Percentiles rank a stretch among this genome's conserved stretches.
These are phyloP conservation scores for Proliferodiscus dingleyae DNA, from an alignment of 2,329 filamentous ascomycete species.

Conservation along the genomic window DNA sequence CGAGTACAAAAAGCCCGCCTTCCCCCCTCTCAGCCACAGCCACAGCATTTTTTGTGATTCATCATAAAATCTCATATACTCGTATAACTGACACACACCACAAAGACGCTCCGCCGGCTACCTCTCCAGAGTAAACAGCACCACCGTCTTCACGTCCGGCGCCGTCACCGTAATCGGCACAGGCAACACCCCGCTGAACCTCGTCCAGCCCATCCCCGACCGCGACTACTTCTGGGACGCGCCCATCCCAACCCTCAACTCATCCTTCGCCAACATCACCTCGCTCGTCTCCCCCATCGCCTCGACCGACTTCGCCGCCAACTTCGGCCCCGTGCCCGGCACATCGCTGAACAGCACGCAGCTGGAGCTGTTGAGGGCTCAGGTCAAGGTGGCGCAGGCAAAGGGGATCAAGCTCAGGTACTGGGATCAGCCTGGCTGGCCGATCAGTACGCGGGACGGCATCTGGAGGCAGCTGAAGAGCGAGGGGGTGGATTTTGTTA, in stretches of 20 bases:
- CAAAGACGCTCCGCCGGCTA: slow-evolving; percentile 31
- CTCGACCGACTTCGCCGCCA: slow-evolving; percentile 48
- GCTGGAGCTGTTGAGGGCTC: slow-evolving; percentile 37
- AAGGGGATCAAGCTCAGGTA: slow-evolving; percentile 50
- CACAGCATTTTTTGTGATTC: too few species aligned
- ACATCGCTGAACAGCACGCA: slow-evolving; percentile 43
- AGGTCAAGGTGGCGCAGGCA: slow-evolving; percentile 42
- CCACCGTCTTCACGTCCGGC: slow-evolving; percentile 18
- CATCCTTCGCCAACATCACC: slow-evolving; percentile 26
- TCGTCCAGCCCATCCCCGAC: slow-evolving; percentile 40
- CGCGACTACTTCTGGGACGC: slow-evolving; percentile 58
- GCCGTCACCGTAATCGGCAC: slow-evolving; percentile 29
- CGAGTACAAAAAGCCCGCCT: too few species aligned
- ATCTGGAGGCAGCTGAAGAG: slow-evolving; percentile 50
- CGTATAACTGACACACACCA: too few species aligned
- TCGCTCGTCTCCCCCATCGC: slow-evolving; percentile 37
- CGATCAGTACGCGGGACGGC: slow-evolving; percentile 45
- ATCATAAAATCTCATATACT: too few species aligned
- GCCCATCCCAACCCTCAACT: slow-evolving; percentile 25
- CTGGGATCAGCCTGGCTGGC: slow-evolving; percentile 57
- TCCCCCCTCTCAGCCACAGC: too few species aligned
- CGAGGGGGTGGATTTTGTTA: slow-evolving; percentile 55
- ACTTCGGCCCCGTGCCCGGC: slow-evolving; percentile 46
- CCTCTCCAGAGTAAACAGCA: slow-evolving; percentile 22
- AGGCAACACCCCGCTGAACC: slow-evolving; percentile 40